Percentiles rank a stretch among this genome's conserved stretches.
Evolutionary conservation across 2,329 filamentous ascomycete genomes (phyloP).

Genomic region (Phialemoniopsis sp.): DNA sequence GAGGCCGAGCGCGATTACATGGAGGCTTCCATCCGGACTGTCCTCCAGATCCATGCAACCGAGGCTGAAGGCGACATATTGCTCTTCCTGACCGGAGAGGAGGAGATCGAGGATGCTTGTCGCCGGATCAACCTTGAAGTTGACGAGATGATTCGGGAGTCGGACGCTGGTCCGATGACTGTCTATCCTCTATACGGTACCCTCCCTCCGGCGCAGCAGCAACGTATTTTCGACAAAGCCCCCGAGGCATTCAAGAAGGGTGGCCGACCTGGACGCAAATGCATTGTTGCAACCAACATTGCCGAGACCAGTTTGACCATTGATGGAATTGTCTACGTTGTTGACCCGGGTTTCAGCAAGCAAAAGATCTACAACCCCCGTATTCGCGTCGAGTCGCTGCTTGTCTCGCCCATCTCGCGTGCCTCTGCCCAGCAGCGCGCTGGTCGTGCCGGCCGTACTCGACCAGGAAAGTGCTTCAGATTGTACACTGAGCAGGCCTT

Average conservation of each 20-base stretch:
- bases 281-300: conserved; percentile 94
- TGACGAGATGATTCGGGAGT: conserved; percentile 88
- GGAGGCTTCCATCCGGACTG: conserved; percentile 89
- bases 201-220: conserved; percentile 87
- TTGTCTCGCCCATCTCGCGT: conserved; percentile 98
- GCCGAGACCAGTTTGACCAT: conserved; percentile 97
- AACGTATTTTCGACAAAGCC: conserved; percentile 89
- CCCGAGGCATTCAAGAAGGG: conserved; percentile 69
- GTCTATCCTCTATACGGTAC: conserved; percentile 95
- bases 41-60: conserved; percentile 92
- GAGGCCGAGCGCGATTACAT: conserved; percentile 96
- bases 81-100: conserved; percentile 93
- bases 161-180: conserved; percentile 82
- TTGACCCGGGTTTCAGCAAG: conserved; percentile 99
- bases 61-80: conserved; percentile 91
- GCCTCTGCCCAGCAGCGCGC: conserved; percentile 95
- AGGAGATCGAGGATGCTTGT: conserved; percentile 96
- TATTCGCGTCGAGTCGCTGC: conserved; percentile 89
- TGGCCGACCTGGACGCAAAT: conserved; percentile 86
- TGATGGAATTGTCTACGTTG: conserved; percentile 97
- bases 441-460: conserved; percentile 97
- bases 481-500: conserved; percentile 94
- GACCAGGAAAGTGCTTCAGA: conserved; percentile 96
- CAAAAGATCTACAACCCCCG: conserved; percentile 99
- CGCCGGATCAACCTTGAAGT: conserved; percentile 87